These are phyloP conservation scores for Rhizophagus sp. DNA, from an alignment of 192 early-diverging fungal genomes.

Conservation along the genomic window DNA sequence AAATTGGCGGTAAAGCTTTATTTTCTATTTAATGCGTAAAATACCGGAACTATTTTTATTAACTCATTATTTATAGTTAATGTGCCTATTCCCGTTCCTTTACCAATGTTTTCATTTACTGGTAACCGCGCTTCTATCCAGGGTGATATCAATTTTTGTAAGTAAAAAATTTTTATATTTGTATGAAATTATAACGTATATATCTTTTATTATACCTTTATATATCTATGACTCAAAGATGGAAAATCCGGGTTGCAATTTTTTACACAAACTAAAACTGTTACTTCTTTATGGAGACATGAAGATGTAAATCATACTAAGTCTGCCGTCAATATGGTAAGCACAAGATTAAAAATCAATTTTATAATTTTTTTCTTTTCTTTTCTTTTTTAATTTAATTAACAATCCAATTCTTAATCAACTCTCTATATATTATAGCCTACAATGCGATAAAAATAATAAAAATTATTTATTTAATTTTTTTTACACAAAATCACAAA, in stretches of 20 bases:
- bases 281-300: slow-evolving; percentile 91
- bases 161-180: not conserved
- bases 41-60: not conserved
- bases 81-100: slow-evolving; percentile 94
- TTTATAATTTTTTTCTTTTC: slow-evolving; percentile 1
- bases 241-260: slow-evolving; percentile 76
- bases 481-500: too few species aligned
- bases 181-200: too few species aligned
- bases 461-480: not conserved
- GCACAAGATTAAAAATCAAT: slow-evolving; percentile 41
- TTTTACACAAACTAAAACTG: slow-evolving; percentile 92
- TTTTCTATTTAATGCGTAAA: slow-evolving; percentile 68
- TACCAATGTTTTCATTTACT: slow-evolving; percentile 98
- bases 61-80: slow-evolving; percentile 40
- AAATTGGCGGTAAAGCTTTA: slow-evolving; percentile 82
- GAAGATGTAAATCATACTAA: slow-evolving; percentile 71
- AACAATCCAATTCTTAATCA: slow-evolving; percentile 6
- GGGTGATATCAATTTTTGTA: slow-evolving; percentile 93
- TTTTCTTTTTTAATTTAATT: slow-evolving; percentile 11
- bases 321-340: slow-evolving; percentile 90
- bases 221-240: slow-evolving; percentile 28
- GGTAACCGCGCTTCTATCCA: slow-evolving; percentile 86
- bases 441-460: slow-evolving; percentile 19
- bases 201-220: too few species aligned
- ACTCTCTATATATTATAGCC: slow-evolving; percentile 1